phyloP scores from a whole-genome alignment of 305 asterid genomes.

The Rubia occidens region DNA sequence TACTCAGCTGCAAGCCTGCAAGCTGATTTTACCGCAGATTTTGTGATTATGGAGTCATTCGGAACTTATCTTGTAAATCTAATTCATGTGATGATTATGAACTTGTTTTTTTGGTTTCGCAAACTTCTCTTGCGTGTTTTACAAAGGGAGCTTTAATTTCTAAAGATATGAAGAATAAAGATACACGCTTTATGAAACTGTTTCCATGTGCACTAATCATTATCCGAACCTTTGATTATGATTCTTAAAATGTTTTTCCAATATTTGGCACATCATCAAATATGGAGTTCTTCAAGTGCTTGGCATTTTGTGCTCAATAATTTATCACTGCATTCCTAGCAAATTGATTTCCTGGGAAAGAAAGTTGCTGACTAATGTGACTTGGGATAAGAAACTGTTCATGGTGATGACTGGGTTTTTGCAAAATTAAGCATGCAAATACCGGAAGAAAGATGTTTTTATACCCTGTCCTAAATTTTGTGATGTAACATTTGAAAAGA shows the following conservation, averaged over 20 bases:
- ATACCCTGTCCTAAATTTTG: not conserved
- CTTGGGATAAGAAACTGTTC: not conserved
- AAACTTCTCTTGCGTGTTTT: not conserved
- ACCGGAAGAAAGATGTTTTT: not conserved
- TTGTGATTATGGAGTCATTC: not conserved
- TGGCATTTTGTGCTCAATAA: not conserved
- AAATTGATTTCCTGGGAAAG: not conserved
- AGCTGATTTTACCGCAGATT: not conserved
- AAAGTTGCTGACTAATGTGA: not conserved
- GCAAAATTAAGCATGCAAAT: not conserved
- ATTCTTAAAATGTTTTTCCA: not conserved
- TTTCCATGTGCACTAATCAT: not conserved
- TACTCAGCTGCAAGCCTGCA: not conserved
- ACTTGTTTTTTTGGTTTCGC: not conserved
- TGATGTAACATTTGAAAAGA: not conserved
- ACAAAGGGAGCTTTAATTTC: not conserved
- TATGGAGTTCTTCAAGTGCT: not conserved
- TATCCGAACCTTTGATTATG: not conserved
- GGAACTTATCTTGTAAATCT: not conserved
- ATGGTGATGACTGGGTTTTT: not conserved
- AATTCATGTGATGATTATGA: not conserved
- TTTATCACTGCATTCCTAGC: not conserved
- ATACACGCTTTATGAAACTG: not conserved
- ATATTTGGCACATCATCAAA: not conserved
- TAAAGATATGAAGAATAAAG: not conserved